phyloP scores from a whole-genome alignment of 1,284 basidiomycete genomes.

The Xanthoconium separans region DNA sequence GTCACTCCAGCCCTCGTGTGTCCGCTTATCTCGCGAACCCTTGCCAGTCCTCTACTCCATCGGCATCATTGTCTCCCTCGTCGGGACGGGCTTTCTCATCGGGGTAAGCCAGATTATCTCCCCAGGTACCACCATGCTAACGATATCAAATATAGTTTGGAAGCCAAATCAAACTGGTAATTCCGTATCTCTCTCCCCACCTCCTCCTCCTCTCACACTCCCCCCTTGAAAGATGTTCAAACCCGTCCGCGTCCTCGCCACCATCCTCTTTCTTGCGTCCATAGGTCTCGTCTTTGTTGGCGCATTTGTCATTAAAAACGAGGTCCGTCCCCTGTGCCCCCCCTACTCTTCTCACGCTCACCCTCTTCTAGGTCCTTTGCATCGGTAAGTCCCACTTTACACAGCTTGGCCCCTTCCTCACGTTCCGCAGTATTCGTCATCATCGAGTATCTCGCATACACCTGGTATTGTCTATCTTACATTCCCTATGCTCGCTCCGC shows the following conservation, averaged over 20 bases:
- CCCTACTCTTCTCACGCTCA: slow-evolving; percentile 2
- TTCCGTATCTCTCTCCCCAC: slow-evolving; percentile 19
- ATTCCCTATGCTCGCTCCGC: slow-evolving; percentile 84
- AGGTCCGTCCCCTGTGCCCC: slow-evolving; percentile 47
- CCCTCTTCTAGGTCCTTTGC: slow-evolving; percentile 41
- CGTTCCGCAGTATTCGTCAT: slow-evolving; percentile 72
- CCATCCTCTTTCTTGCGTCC: slow-evolving; percentile 73
- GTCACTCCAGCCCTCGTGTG: slow-evolving; percentile 27
- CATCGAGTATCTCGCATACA: slow-evolving; percentile 82
- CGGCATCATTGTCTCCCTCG: slow-evolving; percentile 80
- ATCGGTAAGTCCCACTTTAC: slow-evolving; percentile 39
- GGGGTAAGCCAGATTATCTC: slow-evolving; percentile 50
- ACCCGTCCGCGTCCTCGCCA: slow-evolving; percentile 83
- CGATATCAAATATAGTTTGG: slow-evolving; percentile 51
- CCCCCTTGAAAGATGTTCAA: slow-evolving; percentile 80
- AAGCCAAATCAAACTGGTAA: slow-evolving; percentile 76
- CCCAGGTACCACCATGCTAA: background rate
- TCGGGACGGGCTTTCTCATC: slow-evolving; percentile 89
- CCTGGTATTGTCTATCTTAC: slow-evolving; percentile 83
- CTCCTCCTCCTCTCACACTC: slow-evolving; percentile 1
- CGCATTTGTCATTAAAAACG: slow-evolving; percentile 71
- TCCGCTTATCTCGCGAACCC: background rate
- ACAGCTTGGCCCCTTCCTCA: slow-evolving; percentile 2
- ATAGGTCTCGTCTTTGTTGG: slow-evolving; percentile 80
- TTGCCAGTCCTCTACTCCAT: slow-evolving; percentile 74